These are phyloP conservation scores for Colletotrichum echinochloae DNA, from an alignment of 2,329 filamentous ascomycete species.

Conservation along the genomic window DNA sequence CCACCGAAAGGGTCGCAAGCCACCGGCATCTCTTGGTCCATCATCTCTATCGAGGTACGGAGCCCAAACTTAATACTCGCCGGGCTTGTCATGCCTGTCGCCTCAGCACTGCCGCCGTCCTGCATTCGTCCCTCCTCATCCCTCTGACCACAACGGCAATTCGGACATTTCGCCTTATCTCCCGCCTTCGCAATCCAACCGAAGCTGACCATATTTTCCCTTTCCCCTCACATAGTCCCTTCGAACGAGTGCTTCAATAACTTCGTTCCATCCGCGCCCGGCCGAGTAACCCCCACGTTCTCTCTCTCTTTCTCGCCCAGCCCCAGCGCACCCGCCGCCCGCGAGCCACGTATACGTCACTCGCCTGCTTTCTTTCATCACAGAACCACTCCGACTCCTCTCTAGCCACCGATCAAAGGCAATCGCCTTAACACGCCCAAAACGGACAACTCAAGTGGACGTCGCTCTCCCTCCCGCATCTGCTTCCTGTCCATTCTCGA, in stretches of 20 bases:
- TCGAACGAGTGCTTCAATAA: slow-evolving; percentile 31
- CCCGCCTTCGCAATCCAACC: slow-evolving; percentile 25
- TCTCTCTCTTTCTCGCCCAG: slow-evolving; percentile 15
- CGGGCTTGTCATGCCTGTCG: slow-evolving; percentile 30
- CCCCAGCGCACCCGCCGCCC: slow-evolving; percentile 23
- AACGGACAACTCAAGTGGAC: slow-evolving; percentile 63
- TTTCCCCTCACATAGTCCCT: slow-evolving; percentile 5
- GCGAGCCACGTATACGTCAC: slow-evolving; percentile 39
- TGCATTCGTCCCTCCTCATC: slow-evolving; percentile 30
- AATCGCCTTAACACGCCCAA: slow-evolving; percentile 54
- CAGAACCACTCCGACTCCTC: slow-evolving; percentile 42
- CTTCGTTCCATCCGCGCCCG: slow-evolving; percentile 27
- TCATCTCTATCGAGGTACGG: slow-evolving; percentile 32
- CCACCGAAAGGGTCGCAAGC: slow-evolving; percentile 7
- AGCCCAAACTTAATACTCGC: slow-evolving; percentile 25
- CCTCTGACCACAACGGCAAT: slow-evolving; percentile 21
- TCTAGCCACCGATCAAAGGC: slow-evolving; percentile 42
- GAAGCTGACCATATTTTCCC: slow-evolving; percentile 30
- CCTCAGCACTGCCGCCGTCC: slow-evolving; percentile 28
- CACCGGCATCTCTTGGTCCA: background rate
- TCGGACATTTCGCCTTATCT: slow-evolving; percentile 33
- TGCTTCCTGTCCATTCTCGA: slow-evolving; percentile 62
- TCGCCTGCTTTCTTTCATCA: slow-evolving; percentile 37
- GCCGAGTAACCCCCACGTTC: background rate
- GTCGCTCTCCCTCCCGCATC: slow-evolving; percentile 57